Conservation (phyloP, 345 rosid species). For the Rubroshorea leprosula region DNA sequence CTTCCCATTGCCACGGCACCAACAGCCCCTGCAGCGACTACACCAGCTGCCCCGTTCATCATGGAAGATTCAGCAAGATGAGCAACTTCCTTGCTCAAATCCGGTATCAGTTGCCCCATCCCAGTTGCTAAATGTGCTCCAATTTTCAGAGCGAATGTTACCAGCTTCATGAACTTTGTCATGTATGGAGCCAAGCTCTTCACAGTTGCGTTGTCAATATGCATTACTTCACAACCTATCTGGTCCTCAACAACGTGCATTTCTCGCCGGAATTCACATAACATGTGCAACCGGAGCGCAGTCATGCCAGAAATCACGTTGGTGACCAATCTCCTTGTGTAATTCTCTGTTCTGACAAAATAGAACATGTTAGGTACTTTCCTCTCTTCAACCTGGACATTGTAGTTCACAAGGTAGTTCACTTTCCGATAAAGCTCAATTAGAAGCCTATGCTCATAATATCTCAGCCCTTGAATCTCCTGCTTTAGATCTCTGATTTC, state of each 20-base stretch:
- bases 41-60: slow-evolving; percentile 74
- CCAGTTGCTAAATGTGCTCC: slow-evolving; percentile 92
- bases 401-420: slow-evolving; percentile 83
- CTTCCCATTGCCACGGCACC: slow-evolving; percentile 52
- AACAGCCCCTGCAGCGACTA: slow-evolving; percentile 54
- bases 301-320: slow-evolving; percentile 70
- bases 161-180: slow-evolving; percentile 75
- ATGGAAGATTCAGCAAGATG: slow-evolving; percentile 57
- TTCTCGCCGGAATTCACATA: slow-evolving; percentile 80
- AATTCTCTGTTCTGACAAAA: slow-evolving; percentile 72
- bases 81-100: slow-evolving; percentile 73
- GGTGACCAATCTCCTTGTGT: slow-evolving; percentile 79
- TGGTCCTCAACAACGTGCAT: slow-evolving; percentile 93
- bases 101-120: slow-evolving; percentile 91
- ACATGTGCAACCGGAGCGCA: slow-evolving; percentile 82
- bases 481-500: slow-evolving; percentile 92
- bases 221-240: slow-evolving; percentile 83
- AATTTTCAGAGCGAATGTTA: slow-evolving; percentile 82
- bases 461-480: slow-evolving; percentile 92
- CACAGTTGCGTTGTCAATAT: slow-evolving; percentile 74
- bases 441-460: slow-evolving; percentile 81
- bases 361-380: slow-evolving; percentile 92
- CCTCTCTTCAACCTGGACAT: slow-evolving; percentile 75
- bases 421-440: slow-evolving; percentile 87
- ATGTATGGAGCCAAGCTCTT: slow-evolving; percentile 74